Evolutionary conservation across 2,329 filamentous ascomycete genomes (phyloP).

Genomic region (Massarina eburnea): DNA sequence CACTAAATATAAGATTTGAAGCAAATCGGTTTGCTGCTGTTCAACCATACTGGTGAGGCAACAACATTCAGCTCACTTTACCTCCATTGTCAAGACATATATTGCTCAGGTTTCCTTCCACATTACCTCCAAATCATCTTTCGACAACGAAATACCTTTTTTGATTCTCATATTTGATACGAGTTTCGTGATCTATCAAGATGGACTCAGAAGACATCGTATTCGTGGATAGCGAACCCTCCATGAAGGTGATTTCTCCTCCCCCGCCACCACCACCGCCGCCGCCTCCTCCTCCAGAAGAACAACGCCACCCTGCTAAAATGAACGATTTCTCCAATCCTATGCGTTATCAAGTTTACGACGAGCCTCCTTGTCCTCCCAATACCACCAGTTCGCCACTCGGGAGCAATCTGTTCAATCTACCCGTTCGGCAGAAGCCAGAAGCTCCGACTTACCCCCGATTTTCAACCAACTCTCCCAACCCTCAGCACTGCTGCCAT

Average conservation of each 20-base stretch:
- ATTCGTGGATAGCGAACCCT: constrained; percentile 11
- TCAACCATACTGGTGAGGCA: too few species aligned
- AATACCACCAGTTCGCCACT: background rate
- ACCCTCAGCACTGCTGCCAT: constrained; percentile 4
- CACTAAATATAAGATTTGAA: too few species aligned
- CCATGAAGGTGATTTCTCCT: constrained; percentile 11
- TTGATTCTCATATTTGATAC: too few species aligned
- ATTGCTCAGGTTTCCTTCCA: too few species aligned
- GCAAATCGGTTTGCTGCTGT: too few species aligned
- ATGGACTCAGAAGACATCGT: constrained; percentile 17
- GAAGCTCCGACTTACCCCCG: background rate
- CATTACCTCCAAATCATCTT: too few species aligned
- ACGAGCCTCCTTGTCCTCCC: constrained; percentile 1
- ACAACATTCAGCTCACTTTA: too few species aligned
- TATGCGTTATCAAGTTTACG: background rate
- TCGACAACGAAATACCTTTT: background rate
- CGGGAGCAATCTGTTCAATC: background rate
- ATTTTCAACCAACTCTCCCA: background rate
- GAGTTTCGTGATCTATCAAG: background rate
- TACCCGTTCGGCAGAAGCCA: background rate
- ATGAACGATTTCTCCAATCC: background rate
- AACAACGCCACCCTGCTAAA: background rate
- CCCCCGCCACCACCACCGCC: background rate
- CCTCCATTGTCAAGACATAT: too few species aligned
- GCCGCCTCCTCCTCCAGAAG: background rate